Evolutionary conservation across 148 eudicot genomes (phyloP).

Genomic region (Pharnaceum exiguum): DNA sequence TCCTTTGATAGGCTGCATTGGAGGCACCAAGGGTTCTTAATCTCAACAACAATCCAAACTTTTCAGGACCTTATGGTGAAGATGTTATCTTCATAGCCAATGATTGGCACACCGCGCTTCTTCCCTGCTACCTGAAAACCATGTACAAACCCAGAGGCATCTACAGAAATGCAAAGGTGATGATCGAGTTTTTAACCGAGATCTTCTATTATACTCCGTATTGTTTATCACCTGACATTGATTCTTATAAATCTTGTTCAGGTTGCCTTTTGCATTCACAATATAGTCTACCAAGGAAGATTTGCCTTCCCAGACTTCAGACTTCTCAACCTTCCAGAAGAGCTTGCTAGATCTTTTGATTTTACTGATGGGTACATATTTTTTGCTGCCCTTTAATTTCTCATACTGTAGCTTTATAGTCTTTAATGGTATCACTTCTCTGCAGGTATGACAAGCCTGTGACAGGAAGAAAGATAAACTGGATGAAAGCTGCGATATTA

Average conservation of each 20-base stretch:
- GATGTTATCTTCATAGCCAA: constrained; percentile 83
- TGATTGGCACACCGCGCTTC: constrained; percentile 91
- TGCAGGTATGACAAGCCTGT: constrained; percentile 67
- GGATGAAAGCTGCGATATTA: constrained; percentile 88
- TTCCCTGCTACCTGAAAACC: constrained; percentile 78
- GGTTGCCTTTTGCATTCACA: constrained; percentile 95
- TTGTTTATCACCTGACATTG: too few relatives aligned
- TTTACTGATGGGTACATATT: constrained; percentile 68
- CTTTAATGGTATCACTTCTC: background rate
- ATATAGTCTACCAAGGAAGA: constrained; percentile 96
- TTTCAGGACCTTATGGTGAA: constrained; percentile 95
- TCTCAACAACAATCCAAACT: constrained; percentile 48
- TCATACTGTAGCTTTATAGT: background rate
- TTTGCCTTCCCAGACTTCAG: constrained; percentile 56
- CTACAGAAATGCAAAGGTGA: constrained; percentile 66
- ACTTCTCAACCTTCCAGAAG: constrained; percentile 68
- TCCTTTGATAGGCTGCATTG: constrained; percentile 69
- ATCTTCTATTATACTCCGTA: too few relatives aligned
- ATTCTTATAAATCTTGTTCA: too few relatives aligned
- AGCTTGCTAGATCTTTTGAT: constrained; percentile 53
- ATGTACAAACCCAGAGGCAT: constrained; percentile 64
- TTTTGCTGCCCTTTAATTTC: background rate
- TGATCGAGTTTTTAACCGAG: too few relatives aligned
- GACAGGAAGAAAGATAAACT: constrained; percentile 76
- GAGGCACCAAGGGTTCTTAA: constrained; percentile 84